Evolutionary conservation across 2,329 filamentous ascomycete genomes (phyloP).

Genomic region (Monosporascus sp.): DNA sequence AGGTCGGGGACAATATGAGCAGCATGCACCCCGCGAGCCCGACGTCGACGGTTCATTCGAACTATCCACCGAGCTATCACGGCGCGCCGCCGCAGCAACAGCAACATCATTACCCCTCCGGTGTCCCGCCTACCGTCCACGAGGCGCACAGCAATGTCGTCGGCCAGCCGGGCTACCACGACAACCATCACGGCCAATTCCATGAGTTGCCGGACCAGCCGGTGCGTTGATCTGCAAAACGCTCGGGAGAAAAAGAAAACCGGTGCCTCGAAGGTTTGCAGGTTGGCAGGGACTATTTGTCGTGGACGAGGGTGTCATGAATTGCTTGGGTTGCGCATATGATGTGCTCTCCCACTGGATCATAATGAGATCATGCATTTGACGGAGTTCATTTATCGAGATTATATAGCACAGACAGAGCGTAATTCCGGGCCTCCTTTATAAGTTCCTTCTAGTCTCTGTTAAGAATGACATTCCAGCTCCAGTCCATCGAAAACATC

Average conservation of each 20-base stretch:
- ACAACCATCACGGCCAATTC: conserved; percentile 33
- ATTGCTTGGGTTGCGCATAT: too few species aligned
- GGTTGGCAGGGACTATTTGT: too few species aligned
- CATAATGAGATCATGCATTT: too few species aligned
- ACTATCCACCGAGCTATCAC: conserved; percentile 10
- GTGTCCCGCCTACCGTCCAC: conserved; percentile 26
- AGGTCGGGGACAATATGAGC: conserved; percentile 14
- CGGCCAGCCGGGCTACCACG: conserved; percentile 23
- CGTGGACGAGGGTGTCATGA: too few species aligned
- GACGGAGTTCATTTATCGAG: too few species aligned
- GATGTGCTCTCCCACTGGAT: too few species aligned
- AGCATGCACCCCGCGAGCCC: conserved; percentile 21
- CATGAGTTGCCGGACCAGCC: conserved; percentile 29
- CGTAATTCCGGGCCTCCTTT: too few species aligned
- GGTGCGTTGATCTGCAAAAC: too few species aligned
- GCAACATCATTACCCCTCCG: conserved; percentile 15
- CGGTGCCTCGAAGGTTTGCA: too few species aligned
- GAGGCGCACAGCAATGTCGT: conserved; percentile 33
- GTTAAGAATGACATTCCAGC: conserved; percentile 12
- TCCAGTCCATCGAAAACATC: conserved; percentile 8
- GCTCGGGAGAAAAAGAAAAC: too few species aligned
- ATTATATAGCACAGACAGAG: too few species aligned
- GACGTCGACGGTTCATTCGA: conserved; percentile 18
- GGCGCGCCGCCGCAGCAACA: conserved; percentile 14
- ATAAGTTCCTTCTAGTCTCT: conserved; percentile 1